Conservation (phyloP, 192 early-diverging fungal genomes). For the Bifiguratus adelaidae region DNA sequence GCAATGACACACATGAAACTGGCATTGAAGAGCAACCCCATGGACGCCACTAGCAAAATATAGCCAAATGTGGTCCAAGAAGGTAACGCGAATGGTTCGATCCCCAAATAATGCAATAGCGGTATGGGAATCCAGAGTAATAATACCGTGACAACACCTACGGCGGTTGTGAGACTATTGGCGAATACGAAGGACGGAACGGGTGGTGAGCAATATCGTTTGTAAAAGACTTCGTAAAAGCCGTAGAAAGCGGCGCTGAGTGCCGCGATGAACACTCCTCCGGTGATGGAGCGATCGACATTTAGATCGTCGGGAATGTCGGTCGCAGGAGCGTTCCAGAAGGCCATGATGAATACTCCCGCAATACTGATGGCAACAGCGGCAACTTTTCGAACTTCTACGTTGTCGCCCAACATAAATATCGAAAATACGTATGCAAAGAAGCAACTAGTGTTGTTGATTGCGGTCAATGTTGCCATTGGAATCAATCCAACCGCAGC, state of each 20-base stretch:
- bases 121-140: slow-evolving; percentile 69
- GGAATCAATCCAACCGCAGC: slow-evolving; percentile 55
- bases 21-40: slow-evolving; percentile 68
- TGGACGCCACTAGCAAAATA: slow-evolving; percentile 52
- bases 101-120: slow-evolving; percentile 41
- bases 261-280: slow-evolving; percentile 51
- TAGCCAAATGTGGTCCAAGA: slow-evolving; percentile 29
- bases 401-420: slow-evolving; percentile 50
- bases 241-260: slow-evolving; percentile 57
- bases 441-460: slow-evolving; percentile 76
- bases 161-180: slow-evolving; percentile 56
- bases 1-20: slow-evolving; percentile 71
- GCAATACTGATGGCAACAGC: slow-evolving; percentile 55
- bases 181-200: slow-evolving; percentile 57
- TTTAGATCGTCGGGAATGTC: not conserved
- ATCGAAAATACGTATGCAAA: slow-evolving; percentile 78
- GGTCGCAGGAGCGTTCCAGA: slow-evolving; percentile 11
- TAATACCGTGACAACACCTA: slow-evolving; percentile 56
- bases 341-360: slow-evolving; percentile 59
- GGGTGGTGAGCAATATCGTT: slow-evolving; percentile 57
- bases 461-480: slow-evolving; percentile 72
- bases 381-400: slow-evolving; percentile 44
- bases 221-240: slow-evolving; percentile 77
- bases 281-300: slow-evolving; percentile 10
- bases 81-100: slow-evolving; percentile 62